Evolutionary conservation across 2,329 filamentous ascomycete species (phyloP), one percentile per base, ranked within the genome.

Genomic region (Fusarium euwallaceae): DNA sequence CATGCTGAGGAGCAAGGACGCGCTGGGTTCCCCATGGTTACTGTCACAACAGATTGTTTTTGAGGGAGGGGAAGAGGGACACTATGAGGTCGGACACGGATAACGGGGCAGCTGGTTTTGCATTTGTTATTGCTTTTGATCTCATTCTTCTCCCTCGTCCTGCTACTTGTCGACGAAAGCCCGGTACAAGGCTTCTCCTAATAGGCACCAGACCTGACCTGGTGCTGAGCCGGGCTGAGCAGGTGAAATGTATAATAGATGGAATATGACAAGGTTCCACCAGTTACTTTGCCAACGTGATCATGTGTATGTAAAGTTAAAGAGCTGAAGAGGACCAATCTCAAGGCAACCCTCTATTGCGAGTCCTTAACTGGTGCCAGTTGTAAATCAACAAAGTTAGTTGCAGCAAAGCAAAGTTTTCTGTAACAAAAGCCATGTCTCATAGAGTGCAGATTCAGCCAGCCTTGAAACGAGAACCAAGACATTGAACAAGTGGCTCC

Each of bases 21-120:
- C 61, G 61, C 63, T 71, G 64, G 51, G 61, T 70, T 70, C 36
- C 60, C 60, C 63, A 64, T 59, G 56, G 67, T 74, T 64, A 58
- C 70, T 76, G 63, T 73, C 72, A 60, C 48, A 36, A 70, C 74
- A 76, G 71, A 77, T 77, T 77, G 76, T 64, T 45, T 64, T 74
- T 61, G 55, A 63, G 61, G 70, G 64, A 65, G 65, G 41, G 64
- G 65, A 66, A 69, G 68, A 69, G 56, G 61, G 70, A 61, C 29
- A 63, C 55, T 39, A 55, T 16, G 48, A 70, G 67, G 67, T 70
- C 69, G 48, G 70, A 63, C 64, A 69, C 69, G 53, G 70, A 63
- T 67, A 69, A 72, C 63, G 69, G 75, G 71, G 71, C 73, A 70
- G 71, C 76, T 70, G 74, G 71, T 76, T 78, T 76, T 78, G 76